Evolutionary conservation across 352 stramenopile genomes (phyloP), one percentile per base, ranked within the genome.

Genomic region (Globisporangium canariense): DNA sequence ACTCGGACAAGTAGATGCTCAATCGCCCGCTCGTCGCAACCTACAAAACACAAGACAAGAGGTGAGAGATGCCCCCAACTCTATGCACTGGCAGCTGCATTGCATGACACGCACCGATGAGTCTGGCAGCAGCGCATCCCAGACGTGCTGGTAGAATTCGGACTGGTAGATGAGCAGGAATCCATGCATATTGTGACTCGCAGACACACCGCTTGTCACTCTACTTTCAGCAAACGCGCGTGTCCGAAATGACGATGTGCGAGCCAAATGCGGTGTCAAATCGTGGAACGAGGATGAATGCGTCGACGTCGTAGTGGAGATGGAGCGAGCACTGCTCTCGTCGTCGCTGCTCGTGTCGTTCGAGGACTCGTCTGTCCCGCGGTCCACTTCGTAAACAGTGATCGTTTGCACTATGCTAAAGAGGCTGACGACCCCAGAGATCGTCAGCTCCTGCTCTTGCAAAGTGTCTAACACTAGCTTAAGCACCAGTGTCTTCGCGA

Each of bases 111-210:
- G 14, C 73, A 89, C 83, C 66, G 51, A 54, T 8, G 65, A 58
- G n/a, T 78, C 57, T 43, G 73, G 67, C 2, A 90, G 70, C 38
- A 90, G 70, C 8, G 49, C 50, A 40, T 70, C 69, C 83, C 83
- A 92, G 22, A 90, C 65, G 51, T 86, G 54, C 4, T 71, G 62
- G 14, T 78, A 78, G 65, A 92, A 84, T 1, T 92, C 83, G n/a
- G 68, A 56, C 47, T 92, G 83, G 20, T 76, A 67, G 13, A 89
- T 75, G 20, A 83, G 63, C 9, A 82, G 52, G 41, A 85, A 73
- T 0, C 81, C 81, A 40, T 64, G 70, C 16, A 55, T 59, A 59
- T 89, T 90, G 28, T 76, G 75, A 65, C 45, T 60, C 30, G 28
- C 2, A 11, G 51, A 43, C 28, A 55, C 50, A 60, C 36, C 16